Base-by-base conservation (phyloP, 2,329 filamentous ascomycete species). In the Pyrenophora teres region DNA sequence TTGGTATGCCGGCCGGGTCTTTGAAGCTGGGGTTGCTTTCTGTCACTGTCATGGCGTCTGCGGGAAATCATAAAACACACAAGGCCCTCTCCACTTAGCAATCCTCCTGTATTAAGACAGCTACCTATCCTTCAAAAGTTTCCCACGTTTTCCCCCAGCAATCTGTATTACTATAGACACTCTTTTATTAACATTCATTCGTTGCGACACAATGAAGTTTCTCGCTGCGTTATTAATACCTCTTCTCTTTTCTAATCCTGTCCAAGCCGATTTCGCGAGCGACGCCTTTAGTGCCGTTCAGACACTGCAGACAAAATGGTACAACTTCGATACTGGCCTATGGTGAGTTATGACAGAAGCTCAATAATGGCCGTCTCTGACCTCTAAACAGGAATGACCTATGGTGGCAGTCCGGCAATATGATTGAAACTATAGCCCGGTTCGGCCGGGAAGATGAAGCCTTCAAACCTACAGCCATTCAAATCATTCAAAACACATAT, bases 331-430 rank as follows among this genome's bases (percentile, higher is more conserved):
- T 10, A 72, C 67, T 8, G 71, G 71, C 6, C 52, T 72, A 36
- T 74, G 69, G 69, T 71, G 65, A 46, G 62, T 42, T 10, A 16
- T n/a, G 4, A 15, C 15, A 31, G 10, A 45, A 30, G 12, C 13
- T n/a, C 25, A 16, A 30, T 16, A 6, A 23, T 37, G 16, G 5
- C 6, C 27, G 32, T 13, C 3, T 39, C 46, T 60, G 23, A 60
- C 10, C 16, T 6, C 18, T 12, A 1, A 25, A 2, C 31, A 65
- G 61, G 49, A 46, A 58, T 21, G 50, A 69, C n/a, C 49, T 68
- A n/a, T 74, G 71, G 71, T 74, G 71, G 71, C 63, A 74, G 36
- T 71, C 67, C 1, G 71, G 64, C n/a, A 72, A 73, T 52, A 71
- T 72, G 9, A 49, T 72, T n/a, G 65, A 68, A 23, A 64, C 67